These are phyloP conservation scores for Sanghuangporus weigelae DNA, from an alignment of 1,284 basidiomycete species.

Conservation along the genomic window DNA sequence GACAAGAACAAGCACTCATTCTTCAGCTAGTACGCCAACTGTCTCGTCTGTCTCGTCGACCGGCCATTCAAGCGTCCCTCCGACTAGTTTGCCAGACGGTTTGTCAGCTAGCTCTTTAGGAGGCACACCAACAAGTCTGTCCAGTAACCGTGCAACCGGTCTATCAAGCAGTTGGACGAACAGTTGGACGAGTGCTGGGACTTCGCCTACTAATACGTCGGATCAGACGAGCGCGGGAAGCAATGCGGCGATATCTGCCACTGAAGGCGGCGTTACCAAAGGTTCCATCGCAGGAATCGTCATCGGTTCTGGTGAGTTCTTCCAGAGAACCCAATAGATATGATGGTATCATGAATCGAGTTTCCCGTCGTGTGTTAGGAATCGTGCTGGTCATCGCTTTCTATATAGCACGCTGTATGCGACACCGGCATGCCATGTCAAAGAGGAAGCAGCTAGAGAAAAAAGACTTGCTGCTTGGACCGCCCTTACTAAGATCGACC, in stretches of 20 bases:
- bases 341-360: not conserved
- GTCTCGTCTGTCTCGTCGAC: not conserved
- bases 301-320: conserved; percentile 11
- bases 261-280: not conserved
- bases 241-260: not conserved
- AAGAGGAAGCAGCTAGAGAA: not conserved
- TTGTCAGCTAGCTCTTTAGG: too few species aligned
- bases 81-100: too few species aligned
- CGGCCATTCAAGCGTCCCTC: too few species aligned
- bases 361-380: not conserved
- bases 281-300: conserved; percentile 15
- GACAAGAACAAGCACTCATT: not conserved
- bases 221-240: not conserved
- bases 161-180: too few species aligned
- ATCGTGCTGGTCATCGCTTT: not conserved
- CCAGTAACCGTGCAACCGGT: too few species aligned
- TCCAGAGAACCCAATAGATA: not conserved
- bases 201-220: not conserved
- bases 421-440: not conserved
- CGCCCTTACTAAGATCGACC: not conserved
- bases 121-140: too few species aligned
- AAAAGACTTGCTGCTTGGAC: not conserved
- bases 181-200: not conserved
- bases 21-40: not conserved
- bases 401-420: not conserved